phyloP scores from a whole-genome alignment of 2,329 filamentous ascomycete species.

The Aspergillus sp. region DNA sequence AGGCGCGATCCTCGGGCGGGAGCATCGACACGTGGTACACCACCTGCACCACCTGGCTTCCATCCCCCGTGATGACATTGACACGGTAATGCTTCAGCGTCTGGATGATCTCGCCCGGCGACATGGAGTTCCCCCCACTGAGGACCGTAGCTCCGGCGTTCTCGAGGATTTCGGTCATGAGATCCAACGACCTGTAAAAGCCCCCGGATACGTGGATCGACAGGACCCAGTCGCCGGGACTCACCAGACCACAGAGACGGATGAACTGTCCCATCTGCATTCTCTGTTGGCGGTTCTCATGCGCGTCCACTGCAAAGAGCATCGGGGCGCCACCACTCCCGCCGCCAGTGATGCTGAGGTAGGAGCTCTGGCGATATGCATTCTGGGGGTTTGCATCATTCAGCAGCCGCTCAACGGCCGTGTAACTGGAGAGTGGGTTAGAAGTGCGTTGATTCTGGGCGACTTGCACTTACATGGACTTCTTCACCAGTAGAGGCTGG shows the following conservation, averaged over 20 bases:
- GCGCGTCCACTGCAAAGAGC: slow-evolving; percentile 42
- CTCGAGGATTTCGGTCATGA: slow-evolving; percentile 42
- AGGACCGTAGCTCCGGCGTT: slow-evolving; percentile 43
- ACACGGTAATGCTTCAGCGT: slow-evolving; percentile 31
- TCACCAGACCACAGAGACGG: slow-evolving; percentile 27
- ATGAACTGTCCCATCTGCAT: slow-evolving; percentile 35
- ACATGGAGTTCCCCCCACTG: slow-evolving; percentile 33
- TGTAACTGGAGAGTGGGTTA: slow-evolving; percentile 29
- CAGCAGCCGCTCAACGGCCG: slow-evolving; percentile 34
- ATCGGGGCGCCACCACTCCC: slow-evolving; percentile 32
- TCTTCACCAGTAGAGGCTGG: slow-evolving; percentile 6
- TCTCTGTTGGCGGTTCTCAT: slow-evolving; percentile 45
- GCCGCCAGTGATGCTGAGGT: slow-evolving; percentile 45
- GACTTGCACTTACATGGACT: slow-evolving; percentile 6
- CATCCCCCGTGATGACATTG: slow-evolving; percentile 42
- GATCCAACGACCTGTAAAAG: slow-evolving; percentile 46
- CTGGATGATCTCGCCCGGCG: slow-evolving; percentile 21
- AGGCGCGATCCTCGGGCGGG: slow-evolving; percentile 6
- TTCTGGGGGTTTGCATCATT: slow-evolving; percentile 34
- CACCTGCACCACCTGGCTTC: slow-evolving; percentile 39
- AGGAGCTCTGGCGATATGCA: slow-evolving; percentile 38
- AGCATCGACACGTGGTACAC: slow-evolving; percentile 37
- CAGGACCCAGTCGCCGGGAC: slow-evolving; percentile 40
- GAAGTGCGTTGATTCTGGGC: too few species aligned
- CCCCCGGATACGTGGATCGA: slow-evolving; percentile 36